Conservation (phyloP, 495 filamentous ascomycete species). For the Schizothecium vesticola region DNA sequence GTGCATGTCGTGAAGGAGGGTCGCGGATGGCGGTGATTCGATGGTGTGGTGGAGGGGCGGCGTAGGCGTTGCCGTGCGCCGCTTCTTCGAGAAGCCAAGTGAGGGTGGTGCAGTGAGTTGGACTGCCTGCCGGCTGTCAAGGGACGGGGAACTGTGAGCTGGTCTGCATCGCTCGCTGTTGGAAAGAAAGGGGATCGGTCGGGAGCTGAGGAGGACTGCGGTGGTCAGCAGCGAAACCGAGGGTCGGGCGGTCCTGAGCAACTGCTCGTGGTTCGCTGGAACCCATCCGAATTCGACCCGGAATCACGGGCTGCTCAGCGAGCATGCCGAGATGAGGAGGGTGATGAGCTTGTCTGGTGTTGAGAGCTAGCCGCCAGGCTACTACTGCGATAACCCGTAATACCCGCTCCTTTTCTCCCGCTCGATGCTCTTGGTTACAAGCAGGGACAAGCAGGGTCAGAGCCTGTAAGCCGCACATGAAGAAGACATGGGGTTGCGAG, state of each 20-base stretch:
- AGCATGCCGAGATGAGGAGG: background rate
- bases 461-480: background rate
- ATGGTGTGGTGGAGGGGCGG: slow-evolving; percentile 2
- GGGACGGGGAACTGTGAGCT: too few relatives aligned
- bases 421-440: background rate
- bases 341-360: background rate
- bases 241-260: background rate
- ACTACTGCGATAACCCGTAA: background rate
- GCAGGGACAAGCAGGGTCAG: background rate
- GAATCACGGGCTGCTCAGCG: background rate
- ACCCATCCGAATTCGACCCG: background rate
- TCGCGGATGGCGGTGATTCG: slow-evolving; percentile 11
- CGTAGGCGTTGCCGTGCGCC: background rate
- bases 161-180: background rate
- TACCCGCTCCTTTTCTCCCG: background rate
- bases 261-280: background rate
- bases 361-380: background rate
- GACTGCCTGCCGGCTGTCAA: background rate
- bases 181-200: background rate
- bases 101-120: background rate
- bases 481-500: background rate
- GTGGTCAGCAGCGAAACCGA: background rate
- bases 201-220: background rate
- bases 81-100: background rate
- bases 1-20: slow-evolving; percentile 14